Percentiles rank a stretch among this genome's conserved stretches.
Evolutionary conservation across 345 rosid species (phyloP).

Genomic region (Heritiera fomes): DNA sequence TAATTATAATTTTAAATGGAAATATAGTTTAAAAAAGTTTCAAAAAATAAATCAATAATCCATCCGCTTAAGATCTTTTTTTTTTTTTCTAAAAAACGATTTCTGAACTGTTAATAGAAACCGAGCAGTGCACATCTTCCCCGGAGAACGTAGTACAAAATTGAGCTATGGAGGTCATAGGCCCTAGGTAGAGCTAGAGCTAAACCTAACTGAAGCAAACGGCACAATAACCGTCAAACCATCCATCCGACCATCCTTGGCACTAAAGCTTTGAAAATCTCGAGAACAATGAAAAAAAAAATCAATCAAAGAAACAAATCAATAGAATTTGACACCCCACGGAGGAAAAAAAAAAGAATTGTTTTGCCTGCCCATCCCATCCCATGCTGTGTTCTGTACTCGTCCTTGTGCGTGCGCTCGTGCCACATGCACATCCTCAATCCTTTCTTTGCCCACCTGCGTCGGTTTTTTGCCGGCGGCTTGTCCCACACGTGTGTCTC

Average conservation of each 20-base stretch:
- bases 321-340: not conserved
- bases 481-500: conserved; percentile 1
- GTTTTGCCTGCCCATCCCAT: not conserved
- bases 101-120: too few relatives aligned
- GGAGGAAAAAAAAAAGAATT: too few relatives aligned
- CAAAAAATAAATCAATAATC: too few relatives aligned
- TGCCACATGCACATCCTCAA: not conserved
- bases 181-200: not conserved
- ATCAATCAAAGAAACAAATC: not conserved
- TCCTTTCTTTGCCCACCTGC: not conserved
- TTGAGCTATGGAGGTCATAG: not conserved
- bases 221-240: not conserved
- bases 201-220: not conserved
- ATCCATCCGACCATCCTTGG: not conserved
- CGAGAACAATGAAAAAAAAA: not conserved
- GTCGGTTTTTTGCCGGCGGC: conserved; percentile 4
- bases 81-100: too few relatives aligned
- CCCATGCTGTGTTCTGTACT: not conserved
- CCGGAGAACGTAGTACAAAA: not conserved
- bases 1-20: too few relatives aligned
- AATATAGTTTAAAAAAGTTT: too few relatives aligned
- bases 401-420: not conserved
- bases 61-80: too few relatives aligned
- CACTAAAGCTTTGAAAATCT: not conserved
- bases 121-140: too few relatives aligned